Evolutionary conservation across 495 filamentous ascomycete species (phyloP), one percentile per base, ranked within the genome.

Genomic region (Neurospora cerealis): DNA sequence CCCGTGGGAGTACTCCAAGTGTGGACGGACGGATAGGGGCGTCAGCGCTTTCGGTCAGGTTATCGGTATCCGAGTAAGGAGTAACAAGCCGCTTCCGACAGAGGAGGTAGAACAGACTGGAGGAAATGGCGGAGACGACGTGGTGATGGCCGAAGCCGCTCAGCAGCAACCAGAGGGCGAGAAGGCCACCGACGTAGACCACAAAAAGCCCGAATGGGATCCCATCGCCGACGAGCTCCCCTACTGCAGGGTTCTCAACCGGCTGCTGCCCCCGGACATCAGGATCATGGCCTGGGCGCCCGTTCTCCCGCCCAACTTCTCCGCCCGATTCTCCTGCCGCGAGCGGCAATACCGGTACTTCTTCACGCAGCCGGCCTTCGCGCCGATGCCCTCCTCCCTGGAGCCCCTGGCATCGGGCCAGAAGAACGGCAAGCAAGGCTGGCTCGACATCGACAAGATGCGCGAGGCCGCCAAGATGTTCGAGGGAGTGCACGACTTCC

Each of bases 41-140:
- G 96, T 99, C 38, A 97, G 93, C 83, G 94, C 96, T 7, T 99
- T 98, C 85, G 96, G 96, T 5, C 96, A 99, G 83, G 96, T 99
- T 71, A 89, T 98, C 80, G 90, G 88, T 7, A 81, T 98, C 46
- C 84, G 91, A 69, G 89, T 99, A 32, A 88, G 96, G 77, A 97
- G 93, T 82, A 90, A 90, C 71, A 83, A 89, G 72, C 93, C 93
- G 8, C 70, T 87, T 44, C 78, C 80, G 4, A 76, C 77, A 72
- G 76, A 76, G 37, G 71, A 40, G 34, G 72, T 36, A 73, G 19
- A 74, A 71, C 13, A 69, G 11, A 70, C 39, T 60, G 24, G 34
- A 48, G n/a, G 42, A 72, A 34, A 77, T 1, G 41, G 21, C 15
- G 44, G 24, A 21, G 70, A 69, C 10, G 66, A 37, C 11, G 44